These are phyloP conservation scores for Chaetomiaceae sp. DNA, from an alignment of 2,329 filamentous ascomycete genomes.

Conservation along the genomic window DNA sequence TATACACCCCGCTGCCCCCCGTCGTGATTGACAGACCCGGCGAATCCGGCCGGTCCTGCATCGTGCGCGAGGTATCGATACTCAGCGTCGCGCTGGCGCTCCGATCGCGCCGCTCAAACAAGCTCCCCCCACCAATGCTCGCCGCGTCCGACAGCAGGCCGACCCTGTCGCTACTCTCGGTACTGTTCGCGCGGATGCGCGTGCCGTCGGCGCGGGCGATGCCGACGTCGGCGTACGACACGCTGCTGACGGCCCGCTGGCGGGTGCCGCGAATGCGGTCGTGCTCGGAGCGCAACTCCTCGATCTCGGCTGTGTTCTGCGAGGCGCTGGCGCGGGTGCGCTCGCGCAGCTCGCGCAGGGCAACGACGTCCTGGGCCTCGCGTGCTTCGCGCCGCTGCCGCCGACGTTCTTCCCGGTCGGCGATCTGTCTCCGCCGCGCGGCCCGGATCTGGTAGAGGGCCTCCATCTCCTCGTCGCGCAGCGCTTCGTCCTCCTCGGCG, in stretches of 20 bases:
- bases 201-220: constrained; percentile 75
- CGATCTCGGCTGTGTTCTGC: constrained; percentile 51
- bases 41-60: constrained; percentile 22
- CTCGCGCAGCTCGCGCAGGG: constrained; percentile 62
- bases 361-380: constrained; percentile 62
- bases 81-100: constrained; percentile 55
- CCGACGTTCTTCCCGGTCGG: constrained; percentile 73
- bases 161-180: constrained; percentile 62
- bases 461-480: constrained; percentile 89
- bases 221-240: constrained; percentile 72
- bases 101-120: constrained; percentile 41
- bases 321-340: constrained; percentile 46
- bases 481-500: constrained; percentile 68
- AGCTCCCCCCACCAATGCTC: constrained; percentile 46
- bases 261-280: constrained; percentile 55
- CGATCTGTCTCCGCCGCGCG: constrained; percentile 68
- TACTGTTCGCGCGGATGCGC: constrained; percentile 66
- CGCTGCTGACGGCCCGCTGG: constrained; percentile 66
- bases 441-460: constrained; percentile 83
- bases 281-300: constrained; percentile 54
- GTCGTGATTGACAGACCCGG: constrained; percentile 19
- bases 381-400: constrained; percentile 67
- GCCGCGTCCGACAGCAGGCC: constrained; percentile 70
- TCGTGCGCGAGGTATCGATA: constrained; percentile 38
- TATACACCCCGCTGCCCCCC: constrained; percentile 17